These are phyloP conservation scores for Lolium multiflorum DNA, from an alignment of 176 grass and related monocot genomes.

Conservation along the genomic window DNA sequence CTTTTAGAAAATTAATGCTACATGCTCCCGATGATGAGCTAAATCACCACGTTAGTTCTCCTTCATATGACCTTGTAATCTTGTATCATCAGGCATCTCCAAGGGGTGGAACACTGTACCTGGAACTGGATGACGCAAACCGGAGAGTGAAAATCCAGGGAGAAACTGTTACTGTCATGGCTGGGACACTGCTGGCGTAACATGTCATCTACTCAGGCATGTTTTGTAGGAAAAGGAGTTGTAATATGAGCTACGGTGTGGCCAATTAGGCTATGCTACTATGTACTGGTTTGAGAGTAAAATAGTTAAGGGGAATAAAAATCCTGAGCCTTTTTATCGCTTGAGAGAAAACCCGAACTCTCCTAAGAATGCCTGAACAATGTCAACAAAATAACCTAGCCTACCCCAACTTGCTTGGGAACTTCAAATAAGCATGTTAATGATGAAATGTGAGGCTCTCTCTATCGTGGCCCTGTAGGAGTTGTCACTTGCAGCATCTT, in stretches of 20 bases:
- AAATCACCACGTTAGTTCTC: background rate
- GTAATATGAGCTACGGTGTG: background rate
- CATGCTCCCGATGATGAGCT: background rate
- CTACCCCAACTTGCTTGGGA: no score
- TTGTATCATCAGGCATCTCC: slow-evolving; percentile 16
- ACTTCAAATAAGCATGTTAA: background rate
- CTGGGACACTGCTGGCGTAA: slow-evolving; percentile 1
- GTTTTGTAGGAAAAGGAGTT: background rate
- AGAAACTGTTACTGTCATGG: slow-evolving; percentile 13
- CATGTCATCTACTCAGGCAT: background rate
- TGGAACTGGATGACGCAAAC: background rate
- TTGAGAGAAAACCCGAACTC: background rate
- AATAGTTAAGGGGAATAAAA: background rate
- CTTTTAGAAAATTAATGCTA: background rate
- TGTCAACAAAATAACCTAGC: background rate
- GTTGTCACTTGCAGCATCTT: background rate
- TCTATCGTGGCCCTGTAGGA: background rate
- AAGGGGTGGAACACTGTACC: slow-evolving; percentile 17
- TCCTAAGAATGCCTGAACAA: background rate
- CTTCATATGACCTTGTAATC: background rate
- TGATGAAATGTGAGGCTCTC: background rate
- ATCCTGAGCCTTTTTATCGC: background rate
- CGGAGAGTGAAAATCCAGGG: background rate
- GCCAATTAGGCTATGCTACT: background rate
- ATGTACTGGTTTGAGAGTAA: background rate